A percentile compares a stretch with the other conserved stretches of the same genome.
phyloP scores from a whole-genome alignment of 2,329 filamentous ascomycete species.

The Colletotrichum sp. region DNA sequence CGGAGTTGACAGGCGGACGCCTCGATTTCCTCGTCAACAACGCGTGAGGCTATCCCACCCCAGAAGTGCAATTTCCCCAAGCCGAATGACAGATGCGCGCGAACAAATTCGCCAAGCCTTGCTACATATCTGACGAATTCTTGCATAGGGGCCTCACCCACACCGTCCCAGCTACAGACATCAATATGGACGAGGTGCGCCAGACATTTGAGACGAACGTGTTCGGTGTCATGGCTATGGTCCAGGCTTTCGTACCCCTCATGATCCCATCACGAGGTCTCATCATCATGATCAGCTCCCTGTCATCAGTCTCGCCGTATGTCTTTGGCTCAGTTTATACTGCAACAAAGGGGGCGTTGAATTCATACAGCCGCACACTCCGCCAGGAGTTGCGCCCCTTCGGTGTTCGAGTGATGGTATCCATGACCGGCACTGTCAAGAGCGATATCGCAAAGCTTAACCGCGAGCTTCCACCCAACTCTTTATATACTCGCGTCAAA shows the following conservation, averaged over 20 bases:
- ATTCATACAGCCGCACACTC: constrained; percentile 57
- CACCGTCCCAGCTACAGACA: constrained; percentile 56
- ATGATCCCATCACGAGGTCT: constrained; percentile 56
- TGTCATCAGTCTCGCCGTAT: constrained; percentile 55
- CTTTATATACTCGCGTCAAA: constrained; percentile 51
- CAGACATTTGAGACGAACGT: constrained; percentile 62
- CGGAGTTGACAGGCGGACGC: constrained; percentile 52
- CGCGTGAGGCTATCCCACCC: constrained; percentile 43
- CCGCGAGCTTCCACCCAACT: constrained; percentile 46
- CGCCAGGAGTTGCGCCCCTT: constrained; percentile 60
- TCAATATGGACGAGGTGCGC: constrained; percentile 57
- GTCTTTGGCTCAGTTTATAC: constrained; percentile 59
- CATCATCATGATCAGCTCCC: constrained; percentile 61
- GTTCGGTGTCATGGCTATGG: constrained; percentile 62
- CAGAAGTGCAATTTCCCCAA: not conserved
- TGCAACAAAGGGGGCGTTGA: constrained; percentile 61
- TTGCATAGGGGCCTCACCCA: constrained; percentile 53
- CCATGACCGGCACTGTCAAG: constrained; percentile 58
- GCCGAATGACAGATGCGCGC: not conserved
- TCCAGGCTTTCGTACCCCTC: constrained; percentile 52
- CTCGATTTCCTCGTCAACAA: constrained; percentile 67
- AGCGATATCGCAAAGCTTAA: constrained; percentile 53
- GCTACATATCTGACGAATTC: not conserved
- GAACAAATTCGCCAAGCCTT: not conserved
- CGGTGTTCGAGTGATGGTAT: constrained; percentile 61